A percentile compares a stretch with the other conserved stretches of the same genome.
phyloP scores from a whole-genome alignment of 73 alveolate genomes.

The Tetrahymena elliotti region DNA sequence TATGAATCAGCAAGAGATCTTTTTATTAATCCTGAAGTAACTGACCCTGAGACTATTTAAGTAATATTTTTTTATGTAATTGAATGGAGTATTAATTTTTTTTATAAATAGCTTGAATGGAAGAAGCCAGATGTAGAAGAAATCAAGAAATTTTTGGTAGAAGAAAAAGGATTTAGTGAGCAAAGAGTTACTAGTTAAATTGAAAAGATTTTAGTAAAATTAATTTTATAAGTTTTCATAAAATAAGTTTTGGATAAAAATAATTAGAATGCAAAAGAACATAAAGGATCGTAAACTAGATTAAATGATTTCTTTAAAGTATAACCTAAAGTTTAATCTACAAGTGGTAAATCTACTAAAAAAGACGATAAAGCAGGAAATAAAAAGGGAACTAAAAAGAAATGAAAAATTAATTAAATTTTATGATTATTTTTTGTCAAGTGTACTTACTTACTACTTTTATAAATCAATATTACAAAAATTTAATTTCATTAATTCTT shows the following conservation, averaged over 20 bases:
- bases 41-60: not conserved
- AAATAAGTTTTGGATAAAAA: not conserved
- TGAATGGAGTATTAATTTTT: not conserved
- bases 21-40: slow-evolving; percentile 66
- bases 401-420: not conserved
- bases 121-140: slow-evolving; percentile 74
- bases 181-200: slow-evolving; percentile 44
- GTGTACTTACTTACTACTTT: too few species aligned
- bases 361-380: not conserved
- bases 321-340: not conserved
- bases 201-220: not conserved
- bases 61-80: not conserved
- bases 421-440: too few species aligned
- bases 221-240: not conserved
- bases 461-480: too few species aligned
- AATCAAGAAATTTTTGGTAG: slow-evolving; percentile 66
- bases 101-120: slow-evolving; percentile 43
- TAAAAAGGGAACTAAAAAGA: not conserved
- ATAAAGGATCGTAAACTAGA: not conserved
- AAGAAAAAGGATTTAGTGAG: slow-evolving; percentile 77
- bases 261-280: not conserved
- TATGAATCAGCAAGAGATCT: slow-evolving; percentile 64
- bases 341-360: not conserved
- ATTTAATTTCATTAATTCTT: too few species aligned
- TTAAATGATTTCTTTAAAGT: not conserved